Evolutionary conservation across 2,329 filamentous ascomycete species (phyloP).

Genomic region (Cephalotrichum gorgonifer): DNA sequence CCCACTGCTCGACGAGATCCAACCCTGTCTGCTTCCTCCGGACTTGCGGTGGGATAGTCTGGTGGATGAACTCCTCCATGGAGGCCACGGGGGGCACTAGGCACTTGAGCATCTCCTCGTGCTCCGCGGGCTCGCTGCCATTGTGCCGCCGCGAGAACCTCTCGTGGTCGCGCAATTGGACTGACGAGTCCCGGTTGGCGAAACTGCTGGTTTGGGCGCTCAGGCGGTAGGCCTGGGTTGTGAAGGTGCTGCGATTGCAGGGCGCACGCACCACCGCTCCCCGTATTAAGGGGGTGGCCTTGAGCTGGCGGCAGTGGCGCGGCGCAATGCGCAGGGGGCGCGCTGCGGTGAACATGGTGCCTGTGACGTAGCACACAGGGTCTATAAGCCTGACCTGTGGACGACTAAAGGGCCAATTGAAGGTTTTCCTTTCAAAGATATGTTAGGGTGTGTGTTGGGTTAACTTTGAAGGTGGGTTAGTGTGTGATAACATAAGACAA

Average conservation of each 20-base stretch:
- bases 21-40: conserved; percentile 39
- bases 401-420: background rate
- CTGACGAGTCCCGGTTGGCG: conserved; percentile 3
- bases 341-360: background rate
- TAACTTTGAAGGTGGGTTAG: no score
- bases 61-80: conserved; percentile 72
- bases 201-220: background rate
- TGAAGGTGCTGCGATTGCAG: background rate
- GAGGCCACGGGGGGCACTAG: conserved; percentile 64
- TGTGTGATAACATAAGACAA: no score
- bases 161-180: conserved; percentile 5
- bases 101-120: conserved; percentile 67
- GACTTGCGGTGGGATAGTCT: conserved; percentile 76
- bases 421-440: background rate
- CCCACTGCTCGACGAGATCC: conserved; percentile 61
- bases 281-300: background rate
- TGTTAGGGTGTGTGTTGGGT: no score
- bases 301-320: background rate
- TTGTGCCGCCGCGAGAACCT: conserved; percentile 74
- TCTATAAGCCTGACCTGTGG: no score
- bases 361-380: background rate
- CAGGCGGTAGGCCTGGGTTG: background rate
- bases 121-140: conserved; percentile 62
- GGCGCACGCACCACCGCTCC: background rate
- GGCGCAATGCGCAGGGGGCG: background rate